Base-by-base conservation (phyloP, 495 filamentous ascomycete species). In the Penicillium crystallinum region DNA sequence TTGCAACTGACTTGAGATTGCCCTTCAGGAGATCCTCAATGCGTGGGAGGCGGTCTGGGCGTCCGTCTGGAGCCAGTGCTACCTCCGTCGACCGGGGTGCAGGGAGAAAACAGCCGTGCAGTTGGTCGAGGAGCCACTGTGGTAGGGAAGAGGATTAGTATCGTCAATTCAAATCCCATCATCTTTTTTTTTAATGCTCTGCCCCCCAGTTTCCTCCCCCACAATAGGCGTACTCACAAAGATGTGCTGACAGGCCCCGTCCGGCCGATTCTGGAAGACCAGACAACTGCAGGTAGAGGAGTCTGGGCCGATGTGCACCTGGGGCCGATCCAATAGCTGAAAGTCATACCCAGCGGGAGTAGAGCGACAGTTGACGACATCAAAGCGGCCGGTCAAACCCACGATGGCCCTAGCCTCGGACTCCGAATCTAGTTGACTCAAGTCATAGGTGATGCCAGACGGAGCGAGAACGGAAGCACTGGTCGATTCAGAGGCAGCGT, bases 41-140 rank as follows among this genome's bases (percentile, higher is more conserved):
- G 17, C 56, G 65, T 3, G 66, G 49, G 23, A 69, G 64, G 21
- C 57, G 61, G 19, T 62, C 65, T 21, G 69, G 62, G 19, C 60
- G 63, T 36, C 73, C 72, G 48, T 74, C 57, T 41, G 55, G 58
- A 29, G 66, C 62, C 23, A 75, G 53, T 14, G 61, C 56, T 17
- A 73, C 55, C 41, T 59, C 62, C 35, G 51, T 58, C 35, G 61
- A 46, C 30, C 58, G 57, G 37, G 61, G 61, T 40, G 54, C 49
- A 36, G 66, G 38, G 23, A 61, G 44, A 56, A 73, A 64, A 40
- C 59, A 66, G 52, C 61, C 58, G 55, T 71, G 71, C 18, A 76
- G 64, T 53, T 74, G 71, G 50, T 77, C 74, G 45, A 75, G 54
- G 47, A 77, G 64, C 74, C 74, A 76, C 73, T 77, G 48, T 22